Percentiles rank a stretch among this genome's conserved stretches.
Evolutionary conservation across 2,329 filamentous ascomycete genomes (phyloP).

Genomic region (Botrytis paeoniae): DNA sequence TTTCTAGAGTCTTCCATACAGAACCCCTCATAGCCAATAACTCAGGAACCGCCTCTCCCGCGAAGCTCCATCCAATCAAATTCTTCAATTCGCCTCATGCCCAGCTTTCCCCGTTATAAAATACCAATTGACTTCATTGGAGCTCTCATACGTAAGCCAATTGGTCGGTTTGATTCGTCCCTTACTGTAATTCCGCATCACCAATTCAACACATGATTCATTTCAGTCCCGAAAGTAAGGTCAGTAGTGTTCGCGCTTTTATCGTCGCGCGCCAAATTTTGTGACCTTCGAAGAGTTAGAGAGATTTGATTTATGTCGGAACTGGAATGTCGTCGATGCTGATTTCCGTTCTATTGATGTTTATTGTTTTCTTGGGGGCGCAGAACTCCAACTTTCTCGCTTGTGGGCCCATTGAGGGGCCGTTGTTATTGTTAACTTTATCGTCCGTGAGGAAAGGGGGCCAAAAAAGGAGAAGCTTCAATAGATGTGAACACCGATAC

Average conservation of each 20-base stretch:
- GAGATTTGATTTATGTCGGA: background rate
- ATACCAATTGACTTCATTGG: background rate
- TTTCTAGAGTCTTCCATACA: conserved; percentile 1
- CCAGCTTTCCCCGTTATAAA: background rate
- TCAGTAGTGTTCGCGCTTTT: conserved; percentile 10
- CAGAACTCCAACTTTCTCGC: conserved; percentile 12
- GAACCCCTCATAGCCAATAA: conserved; percentile 4
- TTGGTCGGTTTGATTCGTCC: background rate
- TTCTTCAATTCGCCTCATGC: background rate
- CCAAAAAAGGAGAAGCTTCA: background rate
- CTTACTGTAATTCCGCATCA: conserved; percentile 12
- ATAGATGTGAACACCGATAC: background rate
- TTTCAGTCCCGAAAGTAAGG: conserved; percentile 9
- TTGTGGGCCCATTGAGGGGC: conserved; percentile 12
- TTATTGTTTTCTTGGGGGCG: conserved; percentile 16
- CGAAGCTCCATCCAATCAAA: background rate
- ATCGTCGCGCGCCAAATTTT: background rate
- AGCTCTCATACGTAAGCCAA: background rate
- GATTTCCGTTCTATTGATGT: background rate
- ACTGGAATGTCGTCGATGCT: background rate
- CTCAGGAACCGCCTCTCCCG: background rate
- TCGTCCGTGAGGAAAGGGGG: conserved; percentile 1
- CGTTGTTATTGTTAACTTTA: conserved; percentile 8
- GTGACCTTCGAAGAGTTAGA: background rate
- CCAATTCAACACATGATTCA: conserved; percentile 14